phyloP scores from a whole-genome alignment of 1,139 yeast species.

The Candida sanyaensis region DNA sequence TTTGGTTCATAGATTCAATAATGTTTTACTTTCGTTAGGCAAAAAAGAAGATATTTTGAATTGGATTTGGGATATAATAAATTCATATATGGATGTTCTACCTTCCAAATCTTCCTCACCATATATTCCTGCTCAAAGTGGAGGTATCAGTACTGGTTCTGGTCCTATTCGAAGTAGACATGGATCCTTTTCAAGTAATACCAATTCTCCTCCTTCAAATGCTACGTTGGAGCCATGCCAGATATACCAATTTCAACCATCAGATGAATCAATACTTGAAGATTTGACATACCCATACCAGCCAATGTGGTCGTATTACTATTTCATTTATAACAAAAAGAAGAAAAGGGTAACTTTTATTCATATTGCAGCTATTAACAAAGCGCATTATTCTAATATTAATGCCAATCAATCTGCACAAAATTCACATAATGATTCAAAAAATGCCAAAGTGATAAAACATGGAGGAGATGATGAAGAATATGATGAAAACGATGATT shows the following conservation, averaged over 20 bases:
- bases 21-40: conserved; percentile 78
- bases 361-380: conserved; percentile 52
- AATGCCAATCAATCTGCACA: conserved; percentile 19
- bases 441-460: conserved; percentile 12
- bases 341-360: conserved; percentile 88
- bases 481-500: conserved; percentile 21
- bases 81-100: conserved; percentile 75
- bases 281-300: conserved; percentile 67
- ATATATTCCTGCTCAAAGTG: conserved; percentile 14
- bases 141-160: conserved; percentile 14
- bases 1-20: conserved; percentile 74
- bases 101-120: conserved; percentile 31
- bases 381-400: conserved; percentile 39
- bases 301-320: conserved; percentile 86
- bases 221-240: conserved; percentile 55
- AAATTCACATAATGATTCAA: conserved; percentile 1
- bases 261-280: conserved; percentile 76
- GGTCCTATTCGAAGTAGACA: conserved; percentile 16
- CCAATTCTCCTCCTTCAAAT: conserved; percentile 17
- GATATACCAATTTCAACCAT: conserved; percentile 77
- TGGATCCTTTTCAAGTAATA: conserved; percentile 13
- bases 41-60: conserved; percentile 50
- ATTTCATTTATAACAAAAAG: conserved; percentile 90
- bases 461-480: conserved; percentile 20
- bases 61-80: conserved; percentile 89